Evolutionary conservation across 352 stramenopile species (phyloP).

Genomic region (Lagenidium giganteum): DNA sequence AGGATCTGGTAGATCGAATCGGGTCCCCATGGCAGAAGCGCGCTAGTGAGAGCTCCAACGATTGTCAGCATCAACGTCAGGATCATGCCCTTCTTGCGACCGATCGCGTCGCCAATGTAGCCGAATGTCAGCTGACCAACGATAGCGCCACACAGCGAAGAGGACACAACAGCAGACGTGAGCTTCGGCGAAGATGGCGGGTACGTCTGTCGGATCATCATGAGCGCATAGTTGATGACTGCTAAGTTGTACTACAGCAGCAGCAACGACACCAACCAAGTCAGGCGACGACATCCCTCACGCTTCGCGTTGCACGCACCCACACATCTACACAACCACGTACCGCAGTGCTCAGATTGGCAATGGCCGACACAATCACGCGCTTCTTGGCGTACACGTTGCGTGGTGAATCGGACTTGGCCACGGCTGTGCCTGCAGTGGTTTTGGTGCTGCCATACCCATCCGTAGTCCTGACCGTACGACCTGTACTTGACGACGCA

Average conservation of each 20-base stretch:
- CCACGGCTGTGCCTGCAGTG: too few relatives aligned
- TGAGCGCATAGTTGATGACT: constrained; percentile 65
- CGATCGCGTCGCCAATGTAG: constrained; percentile 66
- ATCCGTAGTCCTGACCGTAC: too few relatives aligned
- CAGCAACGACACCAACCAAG: background rate
- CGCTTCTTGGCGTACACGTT: constrained; percentile 20
- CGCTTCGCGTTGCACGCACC: background rate
- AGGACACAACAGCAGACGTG: constrained; percentile 60
- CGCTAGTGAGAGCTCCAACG: constrained; percentile 45
- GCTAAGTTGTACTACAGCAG: constrained; percentile 67
- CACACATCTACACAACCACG: constrained; percentile 7
- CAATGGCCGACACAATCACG: constrained; percentile 62
- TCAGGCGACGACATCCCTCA: background rate
- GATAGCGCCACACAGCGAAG: too few relatives aligned
- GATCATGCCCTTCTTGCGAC: constrained; percentile 69
- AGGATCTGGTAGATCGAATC: constrained; percentile 59
- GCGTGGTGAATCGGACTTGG: too few relatives aligned
- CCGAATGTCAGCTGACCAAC: too few relatives aligned
- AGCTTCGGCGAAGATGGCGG: constrained; percentile 41
- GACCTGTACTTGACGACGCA: too few relatives aligned
- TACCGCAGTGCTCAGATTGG: constrained; percentile 78
- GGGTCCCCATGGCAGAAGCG: constrained; percentile 49
- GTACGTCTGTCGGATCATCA: constrained; percentile 52
- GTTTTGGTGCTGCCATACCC: too few relatives aligned
- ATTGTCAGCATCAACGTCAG: constrained; percentile 70